Base-by-base conservation (phyloP, 306 rosid species). In the Vicia villosa region DNA sequence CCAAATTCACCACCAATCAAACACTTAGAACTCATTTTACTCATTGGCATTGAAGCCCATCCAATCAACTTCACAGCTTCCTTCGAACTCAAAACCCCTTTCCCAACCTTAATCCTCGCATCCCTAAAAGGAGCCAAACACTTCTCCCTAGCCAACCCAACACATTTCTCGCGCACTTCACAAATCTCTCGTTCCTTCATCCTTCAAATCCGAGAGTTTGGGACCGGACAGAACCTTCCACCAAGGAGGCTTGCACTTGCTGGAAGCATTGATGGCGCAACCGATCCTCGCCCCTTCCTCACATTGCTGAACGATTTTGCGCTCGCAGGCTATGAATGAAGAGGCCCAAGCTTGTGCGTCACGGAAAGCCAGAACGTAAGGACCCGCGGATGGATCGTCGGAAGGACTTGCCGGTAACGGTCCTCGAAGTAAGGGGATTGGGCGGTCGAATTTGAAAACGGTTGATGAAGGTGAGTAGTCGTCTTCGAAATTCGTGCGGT, bases 181-280 rank as follows among this genome's bases (percentile, higher is more conserved):
- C 95, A 89, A 11, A 10, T 20, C 79, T 84, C 97, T 32, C 91
- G 82, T 55, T 78, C 87, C 72, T 80, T n/a, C n/a, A n/a, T n/a
- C n/a, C n/a, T n/a, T 85, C 73, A 86, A 16, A 71, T 85, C 91
- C 16, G 69, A 47, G 5, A 51, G 76, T 41, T 75, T 83, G 56
- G 43, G 73, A 21, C 84, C 87, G 2, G 70, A 24, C 75, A 91
- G 41, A 51, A 54, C 51, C 52, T 77, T 82, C 98, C 97, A 91
- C 95, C 98, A 90, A 3, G 91, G 89, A 38, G 90, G 92, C 83
- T 83, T 82, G 14, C 85, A 82, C 11, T n/a, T 69, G 49, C 68
- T 69, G 22, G 85, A 82, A 51, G 85, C 77, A 68, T 66, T 69
- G 10, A 82, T 72, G 9, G 85, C 80, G 45, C 85, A 82, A 12